These are phyloP conservation scores for Xylaria sp. DNA, from an alignment of 2,329 filamentous ascomycete genomes.

Conservation along the genomic window DNA sequence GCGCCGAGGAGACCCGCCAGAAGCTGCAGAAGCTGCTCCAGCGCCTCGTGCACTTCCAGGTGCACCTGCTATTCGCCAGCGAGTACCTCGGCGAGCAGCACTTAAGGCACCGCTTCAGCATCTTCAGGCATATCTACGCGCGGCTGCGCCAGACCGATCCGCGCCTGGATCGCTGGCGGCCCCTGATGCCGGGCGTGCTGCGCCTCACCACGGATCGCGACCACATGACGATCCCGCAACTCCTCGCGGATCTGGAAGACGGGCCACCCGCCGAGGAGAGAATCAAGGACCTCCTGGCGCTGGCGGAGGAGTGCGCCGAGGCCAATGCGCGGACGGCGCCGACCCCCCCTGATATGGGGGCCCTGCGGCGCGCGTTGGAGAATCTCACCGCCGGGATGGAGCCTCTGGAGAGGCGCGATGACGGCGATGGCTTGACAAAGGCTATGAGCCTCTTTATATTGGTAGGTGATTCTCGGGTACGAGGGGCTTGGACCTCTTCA, in stretches of 20 bases:
- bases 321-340: neutral
- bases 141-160: neutral
- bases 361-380: neutral
- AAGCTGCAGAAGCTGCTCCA: neutral
- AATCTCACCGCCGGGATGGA: neutral
- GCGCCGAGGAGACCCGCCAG: neutral
- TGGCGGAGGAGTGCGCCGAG: neutral
- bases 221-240: neutral
- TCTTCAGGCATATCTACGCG: neutral
- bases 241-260: neutral
- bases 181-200: neutral
- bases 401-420: neutral
- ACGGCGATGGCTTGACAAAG: neutral
- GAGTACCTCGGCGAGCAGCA: neutral
- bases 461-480: too few species aligned
- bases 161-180: neutral
- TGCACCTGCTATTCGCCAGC: neutral
- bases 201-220: neutral
- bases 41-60: neutral
- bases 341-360: neutral
- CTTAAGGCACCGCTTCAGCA: neutral
- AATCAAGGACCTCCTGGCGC: neutral
- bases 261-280: neutral
- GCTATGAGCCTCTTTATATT: too few species aligned
- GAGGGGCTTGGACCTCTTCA: too few species aligned